phyloP scores from a whole-genome alignment of 1,284 basidiomycete genomes.

The Cryptococcus wingfieldii region DNA sequence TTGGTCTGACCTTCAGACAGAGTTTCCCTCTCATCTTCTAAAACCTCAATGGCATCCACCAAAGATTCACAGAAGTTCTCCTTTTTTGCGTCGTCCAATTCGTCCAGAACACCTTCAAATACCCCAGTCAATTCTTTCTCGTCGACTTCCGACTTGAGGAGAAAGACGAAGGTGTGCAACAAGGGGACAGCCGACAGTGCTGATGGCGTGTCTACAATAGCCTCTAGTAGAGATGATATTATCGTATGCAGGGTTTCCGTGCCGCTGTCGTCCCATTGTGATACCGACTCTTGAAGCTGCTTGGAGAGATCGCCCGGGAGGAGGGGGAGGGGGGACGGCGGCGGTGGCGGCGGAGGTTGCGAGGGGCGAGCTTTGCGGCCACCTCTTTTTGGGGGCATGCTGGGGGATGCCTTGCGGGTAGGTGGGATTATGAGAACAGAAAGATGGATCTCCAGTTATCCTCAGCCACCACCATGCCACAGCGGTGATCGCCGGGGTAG shows the following conservation, averaged over 20 bases:
- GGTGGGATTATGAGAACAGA: too few species aligned
- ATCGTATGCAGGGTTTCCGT: slow-evolving; percentile 1
- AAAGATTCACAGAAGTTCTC: slow-evolving; percentile 21
- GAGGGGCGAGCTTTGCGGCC: neutral
- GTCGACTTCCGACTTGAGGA: slow-evolving; percentile 12
- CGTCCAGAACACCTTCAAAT: slow-evolving; percentile 4
- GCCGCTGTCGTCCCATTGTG: slow-evolving; percentile 10
- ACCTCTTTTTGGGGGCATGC: too few species aligned
- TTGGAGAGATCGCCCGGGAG: neutral
- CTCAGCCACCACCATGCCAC: too few species aligned
- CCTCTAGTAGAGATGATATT: slow-evolving; percentile 3
- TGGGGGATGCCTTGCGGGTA: too few species aligned
- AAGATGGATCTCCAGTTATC: too few species aligned
- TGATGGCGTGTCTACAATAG: neutral
- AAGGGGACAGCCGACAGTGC: slow-evolving; percentile 11
- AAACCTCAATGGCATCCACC: slow-evolving; percentile 25
- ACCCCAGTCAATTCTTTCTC: slow-evolving; percentile 2
- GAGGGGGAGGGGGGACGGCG: neutral
- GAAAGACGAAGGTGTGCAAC: slow-evolving; percentile 6
- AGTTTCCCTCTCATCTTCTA: slow-evolving; percentile 14
- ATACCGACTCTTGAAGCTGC: slow-evolving; percentile 9
- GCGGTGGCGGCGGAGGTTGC: neutral
- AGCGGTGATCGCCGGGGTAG: too few species aligned
- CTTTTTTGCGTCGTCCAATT: slow-evolving; percentile 11
- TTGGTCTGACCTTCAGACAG: slow-evolving; percentile 6